Base-by-base conservation (phyloP, 1,284 basidiomycete species). In the Dichomitus squalens region DNA sequence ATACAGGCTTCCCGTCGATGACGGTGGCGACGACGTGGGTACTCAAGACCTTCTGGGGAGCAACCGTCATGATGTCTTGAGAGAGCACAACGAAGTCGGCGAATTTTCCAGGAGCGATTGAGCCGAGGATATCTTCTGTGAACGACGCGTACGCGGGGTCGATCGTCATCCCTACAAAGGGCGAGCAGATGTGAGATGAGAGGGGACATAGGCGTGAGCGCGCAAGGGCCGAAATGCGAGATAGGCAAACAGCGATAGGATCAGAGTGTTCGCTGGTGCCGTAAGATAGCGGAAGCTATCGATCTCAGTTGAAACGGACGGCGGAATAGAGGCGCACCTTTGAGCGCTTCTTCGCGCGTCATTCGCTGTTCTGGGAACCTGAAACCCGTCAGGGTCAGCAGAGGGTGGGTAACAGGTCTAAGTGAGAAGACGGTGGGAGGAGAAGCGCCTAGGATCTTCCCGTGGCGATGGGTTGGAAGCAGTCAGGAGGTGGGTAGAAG, bases 131-230 rank as follows among this genome's bases (percentile, higher is more conserved):
- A 41, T 83, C 72, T 64, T 94, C 92, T 1, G 86, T 86, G 73
- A 96, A 95, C 0, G 92, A 90, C 9, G 94, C 93, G 70, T 89
- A 95, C 0, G 95, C 93, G 2, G 92, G 83, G 64, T 92, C 88
- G 38, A 91, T 82, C 0, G 90, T 92, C 77, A 90, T 86, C 11
- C 87, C 80, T 81, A 61, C 51, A 39, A 29, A 52, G 23, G 29
- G n/a, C 23, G 25, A 20, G 29, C 29, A 31, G 6, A 11, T 31
- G 29, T 31, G 29, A 46, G 29, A 16, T 1, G 16, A 20, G 18
- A 46, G 12, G 16, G 25, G 7, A 36, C 18, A 16, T 21, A 31
- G 27, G 16, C 18, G 6, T 6, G 18, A 21, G 25, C 8, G 16
- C 7, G 7, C 25, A 47, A 9, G 12, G 11, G 7, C 35, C 25